Evolutionary conservation across 495 filamentous ascomycete species (phyloP), one percentile per base, ranked within the genome.

Genomic region (Tuber borchii): DNA sequence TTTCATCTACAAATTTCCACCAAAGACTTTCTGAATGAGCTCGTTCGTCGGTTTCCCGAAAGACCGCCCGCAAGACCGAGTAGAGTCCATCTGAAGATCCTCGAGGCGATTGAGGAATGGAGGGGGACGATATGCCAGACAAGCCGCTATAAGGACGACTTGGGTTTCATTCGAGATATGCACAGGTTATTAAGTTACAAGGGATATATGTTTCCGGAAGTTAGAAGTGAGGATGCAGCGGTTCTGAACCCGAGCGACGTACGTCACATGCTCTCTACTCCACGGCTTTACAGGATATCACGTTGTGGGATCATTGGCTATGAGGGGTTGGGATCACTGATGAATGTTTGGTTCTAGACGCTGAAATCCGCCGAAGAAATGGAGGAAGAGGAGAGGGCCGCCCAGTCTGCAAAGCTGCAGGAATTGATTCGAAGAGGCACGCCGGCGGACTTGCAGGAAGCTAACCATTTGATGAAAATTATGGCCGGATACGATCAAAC

Each of bases 21-120:
- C 74, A 99, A 99, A 84, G 95, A 99, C 80, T 98, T 99, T 82
- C 89, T 99, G 74, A 99, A 98, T 86, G 95, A 99, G 87, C 91
- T 99, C 77, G 95, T 99, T 42, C 91, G 95, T 75, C 88, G 95
- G 73, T 99, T 99, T 83, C 95, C 95, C 75, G 95, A 99, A 85
- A 89, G 95, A 44, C 95, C 95, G 69, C 93, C 95, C 17, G 87
- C 94, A 76, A 90, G 95, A 72, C 88, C 94, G 71, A 91, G 92
- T 56, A 88, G 93, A 78, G 93, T 97, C 70, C 95, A 99, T 86
- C 87, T 90, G 83, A 92, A 92, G 85, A 97, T 98, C 71, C 87
- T 99, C 80, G 96, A 97, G 85, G 91, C 93, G 78, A 97, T 99
- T 81, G 95, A 99, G 85, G 95, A 98, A 90, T 99, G 95, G 95